These are phyloP conservation scores for Epithele typhae DNA, from an alignment of 768 basidiomycete species.

Conservation along the genomic window DNA sequence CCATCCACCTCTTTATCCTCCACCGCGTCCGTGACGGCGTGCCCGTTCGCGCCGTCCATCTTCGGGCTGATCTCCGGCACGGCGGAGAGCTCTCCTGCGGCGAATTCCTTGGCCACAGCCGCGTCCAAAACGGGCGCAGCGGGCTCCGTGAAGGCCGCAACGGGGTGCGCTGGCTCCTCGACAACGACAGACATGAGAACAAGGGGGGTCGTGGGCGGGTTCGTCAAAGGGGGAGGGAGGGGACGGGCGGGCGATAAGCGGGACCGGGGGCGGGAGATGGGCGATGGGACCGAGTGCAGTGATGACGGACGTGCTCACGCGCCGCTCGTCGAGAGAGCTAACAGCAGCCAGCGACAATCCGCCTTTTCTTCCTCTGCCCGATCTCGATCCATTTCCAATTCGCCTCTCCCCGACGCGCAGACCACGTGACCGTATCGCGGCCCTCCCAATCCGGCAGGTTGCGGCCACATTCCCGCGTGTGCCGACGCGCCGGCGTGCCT, in stretches of 20 bases:
- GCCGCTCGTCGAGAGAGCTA: conserved; percentile 10
- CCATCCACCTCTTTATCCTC: too few relatives aligned
- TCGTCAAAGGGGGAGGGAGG: conserved; percentile 3
- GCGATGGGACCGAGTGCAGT: conserved; percentile 2
- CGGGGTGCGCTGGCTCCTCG: conserved; percentile 14
- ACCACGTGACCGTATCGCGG: conserved; percentile 15
- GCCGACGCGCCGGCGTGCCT: too few relatives aligned
- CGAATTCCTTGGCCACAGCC: neutral
- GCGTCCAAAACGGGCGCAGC: too few relatives aligned
- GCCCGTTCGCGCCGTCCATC: neutral
- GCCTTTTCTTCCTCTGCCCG: conserved; percentile 8
- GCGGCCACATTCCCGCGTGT: too few relatives aligned
- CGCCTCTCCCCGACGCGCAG: conserved; percentile 13
- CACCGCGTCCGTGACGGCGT: neutral
- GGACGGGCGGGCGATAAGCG: conserved; percentile 10
- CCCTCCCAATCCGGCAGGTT: too few relatives aligned
- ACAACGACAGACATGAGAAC: conserved; percentile 18
- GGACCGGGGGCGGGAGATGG: conserved; percentile 7
- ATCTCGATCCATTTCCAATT: conserved; percentile 3
- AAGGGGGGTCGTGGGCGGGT: too few relatives aligned
- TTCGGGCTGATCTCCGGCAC: neutral
- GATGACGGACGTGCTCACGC: conserved; percentile 13
- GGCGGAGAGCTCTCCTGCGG: neutral
- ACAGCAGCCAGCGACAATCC: conserved; percentile 15
- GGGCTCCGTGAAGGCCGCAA: conserved; percentile 2